Conservation (phyloP, 202 grass and related monocot genomes). For the Saccharum hybrid region DNA sequence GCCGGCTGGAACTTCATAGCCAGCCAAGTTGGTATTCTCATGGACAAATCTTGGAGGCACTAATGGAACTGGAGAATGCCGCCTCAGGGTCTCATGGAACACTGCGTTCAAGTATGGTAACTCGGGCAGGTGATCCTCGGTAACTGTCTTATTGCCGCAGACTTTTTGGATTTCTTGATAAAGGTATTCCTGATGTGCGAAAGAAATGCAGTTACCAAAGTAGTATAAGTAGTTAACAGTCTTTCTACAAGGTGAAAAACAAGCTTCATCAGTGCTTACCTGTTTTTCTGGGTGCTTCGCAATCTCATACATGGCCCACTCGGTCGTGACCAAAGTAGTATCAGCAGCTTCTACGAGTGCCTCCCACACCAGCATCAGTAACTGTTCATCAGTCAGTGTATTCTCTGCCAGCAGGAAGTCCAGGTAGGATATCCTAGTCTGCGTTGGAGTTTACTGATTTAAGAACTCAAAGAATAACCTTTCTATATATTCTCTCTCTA, state of each 20-base stretch:
- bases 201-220: neutral
- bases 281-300: slow-evolving; percentile 71
- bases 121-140: slow-evolving; percentile 66
- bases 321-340: slow-evolving; percentile 70
- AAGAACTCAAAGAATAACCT: slow-evolving; percentile 5
- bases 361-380: slow-evolving; percentile 73
- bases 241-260: neutral
- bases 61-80: slow-evolving; percentile 62
- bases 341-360: slow-evolving; percentile 74
- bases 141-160: slow-evolving; percentile 52
- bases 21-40: slow-evolving; percentile 64
- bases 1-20: slow-evolving; percentile 59
- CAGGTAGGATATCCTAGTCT: slow-evolving; percentile 68
- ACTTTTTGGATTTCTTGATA: slow-evolving; percentile 68
- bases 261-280: slow-evolving; percentile 21
- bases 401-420: slow-evolving; percentile 71
- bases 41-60: slow-evolving; percentile 76
- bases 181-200: slow-evolving; percentile 56
- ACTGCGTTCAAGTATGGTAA: slow-evolving; percentile 71
- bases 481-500: slow-evolving; percentile 37
- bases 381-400: slow-evolving; percentile 63
- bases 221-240: neutral
- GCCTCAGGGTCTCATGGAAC: slow-evolving; percentile 81
- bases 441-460: slow-evolving; percentile 7
- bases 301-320: slow-evolving; percentile 93